Percentiles rank a stretch among this genome's conserved stretches.
Evolutionary conservation across 495 filamentous ascomycete species (phyloP).

Genomic region (Neurospora sp.): DNA sequence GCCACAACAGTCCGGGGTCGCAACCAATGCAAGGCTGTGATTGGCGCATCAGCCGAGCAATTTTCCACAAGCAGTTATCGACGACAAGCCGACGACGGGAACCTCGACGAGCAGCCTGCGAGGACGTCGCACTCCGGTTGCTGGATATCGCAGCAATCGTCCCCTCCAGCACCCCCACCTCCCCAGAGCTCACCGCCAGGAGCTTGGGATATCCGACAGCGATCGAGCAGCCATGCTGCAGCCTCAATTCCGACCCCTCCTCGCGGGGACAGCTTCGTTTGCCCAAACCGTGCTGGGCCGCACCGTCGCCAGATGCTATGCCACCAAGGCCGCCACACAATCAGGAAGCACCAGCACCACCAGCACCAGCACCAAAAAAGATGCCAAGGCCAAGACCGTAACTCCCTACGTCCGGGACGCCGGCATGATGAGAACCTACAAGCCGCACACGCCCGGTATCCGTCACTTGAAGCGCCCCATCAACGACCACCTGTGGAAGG

Average conservation of each 20-base stretch:
- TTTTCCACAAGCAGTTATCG: conserved; percentile 1
- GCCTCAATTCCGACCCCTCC: conserved; percentile 20
- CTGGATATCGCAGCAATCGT: background rate
- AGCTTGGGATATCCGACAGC: background rate
- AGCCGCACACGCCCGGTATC: conserved; percentile 86
- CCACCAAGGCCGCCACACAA: conserved; percentile 5
- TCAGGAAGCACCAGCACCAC: background rate
- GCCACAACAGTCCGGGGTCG: background rate
- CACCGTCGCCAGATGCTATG: conserved; percentile 15
- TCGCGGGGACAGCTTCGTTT: conserved; percentile 10
- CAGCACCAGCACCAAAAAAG: conserved; percentile 1
- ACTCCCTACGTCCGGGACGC: conserved; percentile 10
- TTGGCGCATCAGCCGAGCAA: background rate
- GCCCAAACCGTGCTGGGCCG: conserved; percentile 14
- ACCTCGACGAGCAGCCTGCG: background rate
- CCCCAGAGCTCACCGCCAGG: background rate
- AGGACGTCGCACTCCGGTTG: background rate
- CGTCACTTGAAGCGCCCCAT: conserved; percentile 84
- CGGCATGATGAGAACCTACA: conserved; percentile 69
- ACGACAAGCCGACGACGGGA: background rate
- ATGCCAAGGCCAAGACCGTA: conserved; percentile 17
- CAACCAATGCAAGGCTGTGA: background rate
- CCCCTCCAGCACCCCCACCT: background rate
- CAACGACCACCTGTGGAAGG: conserved; percentile 95
- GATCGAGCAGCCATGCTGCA: conserved; percentile 21